phyloP scores from a whole-genome alignment of 352 stramenopile genomes.

The Halophytophthora batemanensis region DNA sequence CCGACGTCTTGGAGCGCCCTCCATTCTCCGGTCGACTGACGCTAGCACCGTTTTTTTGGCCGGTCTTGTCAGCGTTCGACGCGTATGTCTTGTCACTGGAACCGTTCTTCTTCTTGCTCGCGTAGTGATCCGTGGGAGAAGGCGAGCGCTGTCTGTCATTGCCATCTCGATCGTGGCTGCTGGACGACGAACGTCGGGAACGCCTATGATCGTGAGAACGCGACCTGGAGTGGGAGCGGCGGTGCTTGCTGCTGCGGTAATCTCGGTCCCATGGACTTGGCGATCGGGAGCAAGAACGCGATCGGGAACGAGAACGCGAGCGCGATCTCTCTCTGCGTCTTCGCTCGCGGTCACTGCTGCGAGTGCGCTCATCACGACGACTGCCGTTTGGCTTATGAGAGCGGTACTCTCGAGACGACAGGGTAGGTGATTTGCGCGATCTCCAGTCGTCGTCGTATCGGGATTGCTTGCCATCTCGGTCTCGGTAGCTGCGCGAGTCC shows the following conservation, averaged over 20 bases:
- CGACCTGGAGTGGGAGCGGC: conserved; percentile 21
- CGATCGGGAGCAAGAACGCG: conserved; percentile 27
- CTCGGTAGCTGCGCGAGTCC: conserved; percentile 9
- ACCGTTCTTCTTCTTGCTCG: conserved; percentile 15
- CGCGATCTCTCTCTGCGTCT: conserved; percentile 18
- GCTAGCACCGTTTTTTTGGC: conserved; percentile 13
- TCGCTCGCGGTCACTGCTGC: conserved; percentile 3
- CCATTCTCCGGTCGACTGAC: conserved; percentile 3
- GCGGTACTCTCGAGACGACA: conserved; percentile 14
- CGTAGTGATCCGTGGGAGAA: conserved; percentile 7
- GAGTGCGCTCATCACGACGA: conserved; percentile 17
- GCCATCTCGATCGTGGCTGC: conserved; percentile 11
- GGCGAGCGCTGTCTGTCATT: conserved; percentile 7
- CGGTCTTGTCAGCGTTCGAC: conserved; percentile 13
- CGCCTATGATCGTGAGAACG: conserved; percentile 19
- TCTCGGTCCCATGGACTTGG: conserved; percentile 23
- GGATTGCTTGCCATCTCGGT: conserved; percentile 11
- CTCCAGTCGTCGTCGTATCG: conserved; percentile 18
- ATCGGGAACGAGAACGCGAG: conserved; percentile 26
- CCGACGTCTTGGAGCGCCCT: not conserved
- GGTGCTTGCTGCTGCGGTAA: conserved; percentile 12
- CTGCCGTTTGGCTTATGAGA: conserved; percentile 9
- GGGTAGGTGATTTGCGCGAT: conserved; percentile 20
- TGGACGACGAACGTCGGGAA: conserved; percentile 5
- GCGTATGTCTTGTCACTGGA: not conserved